Conservation (phyloP, 73 alveolate genomes). For the Tetrahymena malaccensis region DNA sequence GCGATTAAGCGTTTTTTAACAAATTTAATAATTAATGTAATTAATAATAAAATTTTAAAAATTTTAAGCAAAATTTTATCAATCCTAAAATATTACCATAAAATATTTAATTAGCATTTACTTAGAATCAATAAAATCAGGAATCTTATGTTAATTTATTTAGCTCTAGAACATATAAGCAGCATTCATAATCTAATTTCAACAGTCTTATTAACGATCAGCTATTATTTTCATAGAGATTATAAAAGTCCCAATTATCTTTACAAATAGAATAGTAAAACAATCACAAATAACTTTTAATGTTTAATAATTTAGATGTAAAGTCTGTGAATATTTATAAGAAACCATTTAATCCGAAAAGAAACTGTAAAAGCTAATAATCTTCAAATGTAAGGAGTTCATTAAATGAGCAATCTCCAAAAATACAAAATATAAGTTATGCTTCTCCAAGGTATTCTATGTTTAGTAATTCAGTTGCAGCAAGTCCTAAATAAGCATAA, state of each 20-base stretch:
- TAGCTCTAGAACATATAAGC: not conserved
- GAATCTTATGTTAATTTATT: not conserved
- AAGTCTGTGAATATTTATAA: not conserved
- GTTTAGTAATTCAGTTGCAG: not conserved
- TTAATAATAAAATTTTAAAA: too few species aligned
- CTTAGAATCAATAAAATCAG: not conserved
- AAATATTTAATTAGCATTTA: too few species aligned
- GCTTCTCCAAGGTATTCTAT: not conserved
- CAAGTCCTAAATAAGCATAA: not conserved
- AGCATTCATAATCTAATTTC: not conserved
- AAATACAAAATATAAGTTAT: not conserved
- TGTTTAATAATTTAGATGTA: not conserved
- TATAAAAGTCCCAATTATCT: not conserved
- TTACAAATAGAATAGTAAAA: not conserved
- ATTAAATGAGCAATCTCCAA: not conserved
- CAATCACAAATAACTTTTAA: not conserved
- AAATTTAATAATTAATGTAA: too few species aligned
- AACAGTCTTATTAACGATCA: not conserved
- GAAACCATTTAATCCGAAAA: not conserved
- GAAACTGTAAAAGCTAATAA: not conserved
- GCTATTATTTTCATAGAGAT: not conserved
- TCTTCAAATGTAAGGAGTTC: not conserved
- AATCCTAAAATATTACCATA: not conserved
- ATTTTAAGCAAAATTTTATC: not conserved
- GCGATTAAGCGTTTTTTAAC: not conserved